Base-by-base conservation (phyloP, 768 basidiomycete species). In the Agaricus bisporus region DNA sequence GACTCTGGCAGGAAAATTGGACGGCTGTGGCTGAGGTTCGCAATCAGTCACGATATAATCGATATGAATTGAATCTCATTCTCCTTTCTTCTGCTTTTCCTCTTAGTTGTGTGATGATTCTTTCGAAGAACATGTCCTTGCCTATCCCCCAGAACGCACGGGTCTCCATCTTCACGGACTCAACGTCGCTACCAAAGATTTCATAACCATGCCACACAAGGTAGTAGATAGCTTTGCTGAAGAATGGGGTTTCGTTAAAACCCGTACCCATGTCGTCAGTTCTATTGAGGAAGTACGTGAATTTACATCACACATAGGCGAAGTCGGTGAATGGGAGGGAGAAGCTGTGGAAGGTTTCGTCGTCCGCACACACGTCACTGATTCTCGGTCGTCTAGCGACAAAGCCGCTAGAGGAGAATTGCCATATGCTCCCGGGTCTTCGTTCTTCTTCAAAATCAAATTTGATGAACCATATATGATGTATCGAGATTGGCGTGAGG, bases 401-500 rank as follows among this genome's bases (percentile, higher is more conserved):
- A 71, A 68, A 55, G 15, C 22, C 10, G 36, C 44, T 17, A 70
- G 67, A 18, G 62, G 59, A n/a, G 55, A 63, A 15, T 77, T 80
- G 1, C 94, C 93, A 0, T 97, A 98, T 63, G 66, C 75, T 0
- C 68, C 84, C 0, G 91, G 87, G 29, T 82, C 88, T 2, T 86
- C 91, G 0, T 95, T 98, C 76, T 98, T 99, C 79, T 98, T 97
- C 84, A 99, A 99, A 66, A 79, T 98, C 72, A 99, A 99, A 66
- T 98, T 98, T 68, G 94, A 98, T 68, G 92, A 98, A 64, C 95
- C 95, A 2, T 99, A 99, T 66, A 85, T 98, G 79, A 95, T 95
- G 84, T 98, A 97, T 70, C 86, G 97, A 51, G 91, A 95, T 65
- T 98, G 94, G 93, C 80, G 95, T 52, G 95, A 98, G 68, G 77